Evolutionary conservation across 2,329 filamentous ascomycete species (phyloP).

Genomic region (Penicillium sp.): DNA sequence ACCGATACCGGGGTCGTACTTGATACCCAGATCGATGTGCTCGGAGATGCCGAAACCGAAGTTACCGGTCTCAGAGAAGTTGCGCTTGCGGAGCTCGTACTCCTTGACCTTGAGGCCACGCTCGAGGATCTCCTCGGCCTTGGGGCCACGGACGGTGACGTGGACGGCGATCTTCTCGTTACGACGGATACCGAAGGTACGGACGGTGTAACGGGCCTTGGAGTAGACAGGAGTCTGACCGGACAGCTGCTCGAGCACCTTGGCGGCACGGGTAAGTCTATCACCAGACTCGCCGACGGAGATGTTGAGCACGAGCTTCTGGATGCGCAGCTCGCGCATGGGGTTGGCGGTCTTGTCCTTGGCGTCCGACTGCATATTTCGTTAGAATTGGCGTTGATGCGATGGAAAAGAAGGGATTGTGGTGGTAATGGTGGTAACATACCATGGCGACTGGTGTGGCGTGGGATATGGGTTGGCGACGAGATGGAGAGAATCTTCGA

Average conservation of each 20-base stretch:
- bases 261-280: conserved; percentile 98
- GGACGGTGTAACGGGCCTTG: conserved; percentile 99
- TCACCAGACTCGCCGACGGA: conserved; percentile 99
- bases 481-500: conserved; percentile 36
- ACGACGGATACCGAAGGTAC: conserved; percentile 99
- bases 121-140: conserved; percentile 99
- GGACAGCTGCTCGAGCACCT: conserved; percentile 99
- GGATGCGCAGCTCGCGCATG: conserved; percentile 99
- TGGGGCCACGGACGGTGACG: conserved; percentile 98
- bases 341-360: conserved; percentile 87
- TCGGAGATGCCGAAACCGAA: conserved; percentile 99
- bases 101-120: conserved; percentile 99
- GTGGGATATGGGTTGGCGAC: conserved; percentile 45
- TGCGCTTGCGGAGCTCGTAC: conserved; percentile 98
- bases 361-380: conserved; percentile 64
- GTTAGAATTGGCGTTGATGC: conserved; percentile 25
- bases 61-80: conserved; percentile 99
- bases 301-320: conserved; percentile 99
- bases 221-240: conserved; percentile 99
- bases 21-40: conserved; percentile 99
- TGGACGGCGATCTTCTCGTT: conserved; percentile 99
- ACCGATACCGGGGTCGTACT: conserved; percentile 97
- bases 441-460: conserved; percentile 55
- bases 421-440: conserved; percentile 34
- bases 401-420: conserved; percentile 10